Base-by-base conservation (phyloP, 768 basidiomycete genomes). In the Pleurotus cornucopiae region DNA sequence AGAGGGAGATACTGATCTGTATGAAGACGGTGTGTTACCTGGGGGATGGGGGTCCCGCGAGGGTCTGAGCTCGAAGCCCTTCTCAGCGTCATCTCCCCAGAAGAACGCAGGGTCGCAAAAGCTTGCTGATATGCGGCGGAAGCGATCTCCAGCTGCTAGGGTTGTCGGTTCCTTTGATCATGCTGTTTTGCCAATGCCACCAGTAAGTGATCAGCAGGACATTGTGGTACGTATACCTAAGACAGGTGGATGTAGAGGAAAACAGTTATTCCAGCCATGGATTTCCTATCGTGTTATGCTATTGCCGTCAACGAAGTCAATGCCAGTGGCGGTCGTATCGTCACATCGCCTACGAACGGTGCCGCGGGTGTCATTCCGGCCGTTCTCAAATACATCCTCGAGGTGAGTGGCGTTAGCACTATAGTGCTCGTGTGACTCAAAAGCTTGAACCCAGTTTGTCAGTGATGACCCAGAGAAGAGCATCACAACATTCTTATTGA, bases 271-370 rank as follows among this genome's bases (percentile, higher is more conserved):
- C 94, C 94, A 0, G 94, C 92, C 0, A 85, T 98, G 71, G 94
- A 98, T 65, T 95, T 94, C 65, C 73, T 98, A 58, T 90, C 89
- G 1, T 92, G 91, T 58, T 98, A 97, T 69, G 95, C 94, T 2
- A 95, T 94, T 54, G 91, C 92, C 14, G 93, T 94, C 11, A 96
- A 96, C 64, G 95, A 97, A 68, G 94, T 96, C 11, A 97, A 96
- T 64, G 94, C 94, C 3, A 80, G 84, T 26, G 94, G 95, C 0
- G 95, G 95, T 0, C 80, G 95, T 30, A 96, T 98, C 52, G 95
- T 98, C 46, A 98, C 95, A 2, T 90, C 91, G 4, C 95, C 91
- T 2, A 95, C 94, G 5, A 94, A 94, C 65, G 95, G 95, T 44
- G 93, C 94, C 0, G 89, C 89, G 7, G 96, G 95, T 5, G 89